Conservation (phyloP, 2,329 filamentous ascomycete species). For the Microsporum canis region DNA sequence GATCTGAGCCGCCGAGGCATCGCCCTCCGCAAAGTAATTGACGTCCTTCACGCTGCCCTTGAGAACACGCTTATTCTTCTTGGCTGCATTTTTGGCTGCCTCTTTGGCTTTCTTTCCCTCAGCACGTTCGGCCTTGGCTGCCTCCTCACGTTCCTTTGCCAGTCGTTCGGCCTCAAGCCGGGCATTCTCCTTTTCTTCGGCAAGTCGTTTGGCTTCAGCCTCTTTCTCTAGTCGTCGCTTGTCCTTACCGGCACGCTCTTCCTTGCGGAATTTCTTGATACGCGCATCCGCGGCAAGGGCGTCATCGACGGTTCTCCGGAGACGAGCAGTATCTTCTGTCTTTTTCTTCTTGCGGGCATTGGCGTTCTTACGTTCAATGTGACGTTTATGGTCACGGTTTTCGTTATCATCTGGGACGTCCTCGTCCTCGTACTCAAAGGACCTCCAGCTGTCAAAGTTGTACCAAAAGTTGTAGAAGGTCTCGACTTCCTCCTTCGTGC, state of each 20-base stretch:
- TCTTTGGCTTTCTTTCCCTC: constrained; percentile 93
- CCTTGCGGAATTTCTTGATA: constrained; percentile 93
- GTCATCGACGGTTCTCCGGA: constrained; percentile 83
- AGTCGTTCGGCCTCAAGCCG: constrained; percentile 74
- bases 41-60: constrained; percentile 91
- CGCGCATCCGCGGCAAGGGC: constrained; percentile 76
- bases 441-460: constrained; percentile 96
- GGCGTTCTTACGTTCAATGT: constrained; percentile 96
- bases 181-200: constrained; percentile 71
- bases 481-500: constrained; percentile 80
- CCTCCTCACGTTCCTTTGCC: constrained; percentile 72
- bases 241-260: constrained; percentile 88
- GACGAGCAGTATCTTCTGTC: constrained; percentile 87
- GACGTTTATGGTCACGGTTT: constrained; percentile 97
- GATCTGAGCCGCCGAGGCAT: constrained; percentile 63
- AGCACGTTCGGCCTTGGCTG: constrained; percentile 73
- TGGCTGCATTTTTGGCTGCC: constrained; percentile 94
- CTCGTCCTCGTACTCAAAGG: constrained; percentile 97
- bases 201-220: constrained; percentile 75
- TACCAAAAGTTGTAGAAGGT: constrained; percentile 99
- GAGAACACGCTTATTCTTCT: constrained; percentile 99
- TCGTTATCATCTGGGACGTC: constrained; percentile 98
- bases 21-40: constrained; percentile 79
- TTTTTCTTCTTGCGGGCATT: constrained; percentile 99
- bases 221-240: constrained; percentile 86